These are phyloP conservation scores for Mortierella antarctica DNA, from an alignment of 192 early-diverging fungal genomes.

Conservation along the genomic window DNA sequence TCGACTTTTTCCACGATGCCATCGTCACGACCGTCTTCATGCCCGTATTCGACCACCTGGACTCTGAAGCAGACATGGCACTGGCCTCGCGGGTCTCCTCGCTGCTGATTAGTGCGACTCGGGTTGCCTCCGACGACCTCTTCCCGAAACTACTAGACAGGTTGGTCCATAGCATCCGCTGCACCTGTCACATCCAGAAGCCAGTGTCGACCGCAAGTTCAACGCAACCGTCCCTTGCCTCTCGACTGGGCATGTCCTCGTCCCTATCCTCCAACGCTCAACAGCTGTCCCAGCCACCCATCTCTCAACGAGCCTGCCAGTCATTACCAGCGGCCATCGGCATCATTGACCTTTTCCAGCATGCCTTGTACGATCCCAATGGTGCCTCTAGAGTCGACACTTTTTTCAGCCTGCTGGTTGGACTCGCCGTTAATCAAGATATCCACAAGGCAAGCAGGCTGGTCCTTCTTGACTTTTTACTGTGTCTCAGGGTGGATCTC, in stretches of 20 bases:
- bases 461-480: constrained; percentile 60
- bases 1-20: constrained; percentile 63
- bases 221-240: constrained; percentile 29
- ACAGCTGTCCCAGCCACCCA: background rate
- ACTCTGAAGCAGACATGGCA: constrained; percentile 47
- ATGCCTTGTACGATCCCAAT: constrained; percentile 50
- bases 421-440: constrained; percentile 50
- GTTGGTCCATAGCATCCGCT: constrained; percentile 51
- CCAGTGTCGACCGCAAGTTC: constrained; percentile 3
- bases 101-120: constrained; percentile 52
- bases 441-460: constrained; percentile 58
- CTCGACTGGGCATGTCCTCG: constrained; percentile 49
- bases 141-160: constrained; percentile 52
- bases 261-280: constrained; percentile 19
- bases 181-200: constrained; percentile 50
- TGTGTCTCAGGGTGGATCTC: constrained; percentile 61
- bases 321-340: constrained; percentile 54
- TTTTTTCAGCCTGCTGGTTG: constrained; percentile 54
- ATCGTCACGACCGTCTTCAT: constrained; percentile 56
- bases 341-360: constrained; percentile 60
- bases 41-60: constrained; percentile 55
- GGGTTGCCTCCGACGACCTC: constrained; percentile 35
- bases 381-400: constrained; percentile 43
- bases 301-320: constrained; percentile 34
- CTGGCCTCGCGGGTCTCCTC: constrained; percentile 47